Evolutionary conservation across 2,329 filamentous ascomycete genomes (phyloP).

Genomic region (Fusarium falciforme): DNA sequence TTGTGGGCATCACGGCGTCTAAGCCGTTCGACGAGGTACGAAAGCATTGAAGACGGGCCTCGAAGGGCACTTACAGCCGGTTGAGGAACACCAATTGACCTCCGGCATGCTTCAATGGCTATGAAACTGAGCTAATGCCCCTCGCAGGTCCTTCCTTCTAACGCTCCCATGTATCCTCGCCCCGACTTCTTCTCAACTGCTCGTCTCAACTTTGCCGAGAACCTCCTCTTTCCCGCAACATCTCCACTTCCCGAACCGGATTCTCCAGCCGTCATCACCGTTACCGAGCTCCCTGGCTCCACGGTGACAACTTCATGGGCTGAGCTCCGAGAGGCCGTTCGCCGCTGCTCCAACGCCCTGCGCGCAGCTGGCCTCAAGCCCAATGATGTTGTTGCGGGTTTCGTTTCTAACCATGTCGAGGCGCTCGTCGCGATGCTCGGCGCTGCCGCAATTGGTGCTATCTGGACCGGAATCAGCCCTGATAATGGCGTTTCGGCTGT

Average conservation of each 20-base stretch:
- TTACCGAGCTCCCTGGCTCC: slow-evolving; percentile 78
- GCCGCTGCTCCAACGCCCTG: slow-evolving; percentile 77
- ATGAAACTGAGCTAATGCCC: slow-evolving; percentile 15
- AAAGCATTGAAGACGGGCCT: slow-evolving; percentile 14
- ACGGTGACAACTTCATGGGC: slow-evolving; percentile 75
- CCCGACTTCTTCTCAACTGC: slow-evolving; percentile 86
- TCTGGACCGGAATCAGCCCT: slow-evolving; percentile 94
- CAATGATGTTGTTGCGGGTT: slow-evolving; percentile 73
- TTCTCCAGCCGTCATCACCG: slow-evolving; percentile 79
- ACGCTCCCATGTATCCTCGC: slow-evolving; percentile 83
- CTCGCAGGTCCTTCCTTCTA: slow-evolving; percentile 72
- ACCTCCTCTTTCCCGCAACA: slow-evolving; percentile 81
- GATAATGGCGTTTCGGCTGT: slow-evolving; percentile 94
- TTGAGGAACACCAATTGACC: background rate
- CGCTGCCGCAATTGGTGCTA: slow-evolving; percentile 82
- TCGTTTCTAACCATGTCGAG: slow-evolving; percentile 90
- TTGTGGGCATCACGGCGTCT: slow-evolving; percentile 79
- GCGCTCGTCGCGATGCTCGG: slow-evolving; percentile 90
- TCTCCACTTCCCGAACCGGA: slow-evolving; percentile 59
- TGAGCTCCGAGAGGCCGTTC: slow-evolving; percentile 81
- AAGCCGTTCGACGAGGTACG: slow-evolving; percentile 69
- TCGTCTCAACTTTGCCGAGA: slow-evolving; percentile 92
- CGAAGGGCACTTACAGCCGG: slow-evolving; percentile 14
- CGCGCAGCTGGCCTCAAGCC: slow-evolving; percentile 70
- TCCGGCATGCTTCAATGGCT: background rate